Evolutionary conservation across 192 early-diverging fungal species (phyloP).

Genomic region (Coemansia sp.): DNA sequence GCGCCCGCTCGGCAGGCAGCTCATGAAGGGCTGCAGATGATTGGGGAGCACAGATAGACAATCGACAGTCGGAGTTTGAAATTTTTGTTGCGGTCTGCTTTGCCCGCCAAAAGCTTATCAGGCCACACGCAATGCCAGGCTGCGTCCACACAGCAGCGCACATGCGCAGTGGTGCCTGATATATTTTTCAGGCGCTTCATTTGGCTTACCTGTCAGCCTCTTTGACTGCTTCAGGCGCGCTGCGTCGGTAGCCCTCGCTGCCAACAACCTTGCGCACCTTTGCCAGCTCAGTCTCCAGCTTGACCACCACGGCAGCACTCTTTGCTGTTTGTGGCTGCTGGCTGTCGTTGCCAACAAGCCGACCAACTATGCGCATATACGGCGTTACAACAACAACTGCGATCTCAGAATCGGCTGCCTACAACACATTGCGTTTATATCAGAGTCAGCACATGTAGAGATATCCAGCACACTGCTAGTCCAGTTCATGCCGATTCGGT

Average conservation of each 20-base stretch:
- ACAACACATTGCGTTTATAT: no score
- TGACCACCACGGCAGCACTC: slow-evolving; percentile 15
- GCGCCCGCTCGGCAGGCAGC: not conserved
- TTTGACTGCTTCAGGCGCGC: slow-evolving; percentile 40
- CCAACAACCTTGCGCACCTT: slow-evolving; percentile 19
- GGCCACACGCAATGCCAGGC: not conserved
- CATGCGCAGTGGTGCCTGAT: no score
- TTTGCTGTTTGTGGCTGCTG: not conserved
- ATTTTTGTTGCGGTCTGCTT: slow-evolving; percentile 9
- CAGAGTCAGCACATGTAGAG: no score
- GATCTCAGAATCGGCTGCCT: not conserved
- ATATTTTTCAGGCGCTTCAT: no score
- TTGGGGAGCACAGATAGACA: slow-evolving; percentile 8
- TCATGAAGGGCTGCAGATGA: slow-evolving; percentile 8
- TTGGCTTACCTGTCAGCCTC: slow-evolving; percentile 46
- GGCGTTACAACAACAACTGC: slow-evolving; percentile 28
- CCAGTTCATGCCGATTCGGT: no score
- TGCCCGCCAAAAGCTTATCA: not conserved
- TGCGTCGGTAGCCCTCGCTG: slow-evolving; percentile 37
- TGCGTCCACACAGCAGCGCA: no score
- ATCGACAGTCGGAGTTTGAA: slow-evolving; percentile 53
- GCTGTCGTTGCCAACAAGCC: slow-evolving; percentile 4
- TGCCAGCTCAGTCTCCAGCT: slow-evolving; percentile 32
- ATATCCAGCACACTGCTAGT: no score
- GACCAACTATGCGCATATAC: slow-evolving; percentile 29